Base-by-base conservation (phyloP, 164 flowering plant genomes). In the Vitis rotundifolia region DNA sequence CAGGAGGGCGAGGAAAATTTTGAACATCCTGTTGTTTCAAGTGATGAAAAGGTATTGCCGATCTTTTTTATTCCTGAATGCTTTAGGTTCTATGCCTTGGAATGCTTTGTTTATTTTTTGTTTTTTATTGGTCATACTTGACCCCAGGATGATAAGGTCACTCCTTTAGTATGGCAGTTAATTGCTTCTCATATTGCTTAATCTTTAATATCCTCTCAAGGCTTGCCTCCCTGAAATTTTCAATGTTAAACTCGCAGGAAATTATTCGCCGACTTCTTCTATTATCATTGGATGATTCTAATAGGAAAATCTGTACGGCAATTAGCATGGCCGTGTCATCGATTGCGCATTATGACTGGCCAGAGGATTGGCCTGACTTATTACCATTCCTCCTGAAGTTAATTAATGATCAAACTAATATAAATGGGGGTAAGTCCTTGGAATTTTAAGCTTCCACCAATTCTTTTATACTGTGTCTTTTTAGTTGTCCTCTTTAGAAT, bases 261-360 rank as follows among this genome's bases (percentile, higher is more conserved):
- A 74, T 79, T 53, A 83, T 93, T 65, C 91, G 97, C 49, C 68
- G 82, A 61, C 85, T 85, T 71, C 91, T 95, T 60, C 80, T 91
- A 59, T 61, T 82, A 63, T 84, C 93, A 31, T 66, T 93, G 82
- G 92, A 91, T 84, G 98, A 93, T 48, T 71, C 97, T 76, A 84
- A 88, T 64, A 83, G 84, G 59, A 96, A 93, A 84, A 84, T 96
- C 28, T 91, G 97, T 75, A 93, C 97, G 2, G 97, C 99, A 61
- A 78, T 92, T 69, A 84, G 97, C 80, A 88, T 96, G 94, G 99
- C 97, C 72, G 84, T 96, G 62, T 92, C 95, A 59, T 85, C 95
- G 10, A 86, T 96, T 76, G 98, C 97, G 13, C 83, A 75, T 2
- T 87, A 85, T 81, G 99, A 96, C 69, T 96, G 98, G 97, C 98